Evolutionary conservation across 495 filamentous ascomycete species (phyloP).

Genomic region (Lindgomyces ingoldianus): DNA sequence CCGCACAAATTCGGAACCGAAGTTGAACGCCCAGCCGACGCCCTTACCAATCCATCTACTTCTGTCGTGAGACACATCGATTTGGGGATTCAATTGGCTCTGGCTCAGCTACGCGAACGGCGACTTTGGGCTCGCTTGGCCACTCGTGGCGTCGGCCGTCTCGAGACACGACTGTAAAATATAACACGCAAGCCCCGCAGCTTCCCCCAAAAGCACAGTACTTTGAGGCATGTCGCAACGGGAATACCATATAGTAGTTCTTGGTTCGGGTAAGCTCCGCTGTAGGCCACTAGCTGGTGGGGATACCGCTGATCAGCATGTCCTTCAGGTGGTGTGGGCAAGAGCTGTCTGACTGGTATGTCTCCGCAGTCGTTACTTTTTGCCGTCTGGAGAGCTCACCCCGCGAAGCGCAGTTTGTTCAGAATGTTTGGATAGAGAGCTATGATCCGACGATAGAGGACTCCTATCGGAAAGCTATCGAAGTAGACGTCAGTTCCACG

Average conservation of each 20-base stretch:
- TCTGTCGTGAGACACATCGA: slow-evolving; percentile 13
- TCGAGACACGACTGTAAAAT: slow-evolving; percentile 13
- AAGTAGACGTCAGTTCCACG: slow-evolving; percentile 78
- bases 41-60: slow-evolving; percentile 5
- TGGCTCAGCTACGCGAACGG: slow-evolving; percentile 30
- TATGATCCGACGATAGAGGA: slow-evolving; percentile 99
- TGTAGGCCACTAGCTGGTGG: slow-evolving; percentile 1
- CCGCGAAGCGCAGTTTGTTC: slow-evolving; percentile 88
- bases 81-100: slow-evolving; percentile 22
- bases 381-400: slow-evolving; percentile 27
- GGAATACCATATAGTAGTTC: slow-evolving; percentile 89
- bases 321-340: slow-evolving; percentile 84
- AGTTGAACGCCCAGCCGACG: slow-evolving; percentile 17
- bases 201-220: background rate
- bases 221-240: slow-evolving; percentile 37
- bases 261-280: slow-evolving; percentile 71
- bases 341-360: slow-evolving; percentile 95
- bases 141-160: slow-evolving; percentile 27
- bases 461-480: slow-evolving; percentile 90
- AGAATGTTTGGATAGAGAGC: slow-evolving; percentile 98
- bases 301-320: slow-evolving; percentile 16
- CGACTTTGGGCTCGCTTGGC: slow-evolving; percentile 24
- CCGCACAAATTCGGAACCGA: slow-evolving; percentile 22
- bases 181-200: slow-evolving; percentile 4
- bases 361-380: slow-evolving; percentile 24